A percentile compares a stretch with the other conserved stretches of the same genome.
Conservation (phyloP, 352 stramenopile genomes). For the Globisporangium camurandrum region DNA sequence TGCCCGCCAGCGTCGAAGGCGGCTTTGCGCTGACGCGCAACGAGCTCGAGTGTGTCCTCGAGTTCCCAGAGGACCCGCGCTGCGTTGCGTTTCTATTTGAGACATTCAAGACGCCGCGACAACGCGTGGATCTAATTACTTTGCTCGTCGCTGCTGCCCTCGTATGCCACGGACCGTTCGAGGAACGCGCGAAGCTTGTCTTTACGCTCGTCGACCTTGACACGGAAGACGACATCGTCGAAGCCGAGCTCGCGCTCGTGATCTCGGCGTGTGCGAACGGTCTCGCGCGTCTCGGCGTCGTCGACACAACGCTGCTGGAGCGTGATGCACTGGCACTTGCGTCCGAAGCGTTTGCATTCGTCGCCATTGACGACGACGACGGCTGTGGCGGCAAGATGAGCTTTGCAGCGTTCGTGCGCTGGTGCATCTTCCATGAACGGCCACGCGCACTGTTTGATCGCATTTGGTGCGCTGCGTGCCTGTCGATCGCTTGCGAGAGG, state of each 20-base stretch:
- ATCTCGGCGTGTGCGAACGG: conserved; percentile 45
- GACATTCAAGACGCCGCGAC: conserved; percentile 18
- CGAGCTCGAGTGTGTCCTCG: conserved; percentile 56
- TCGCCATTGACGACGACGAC: conserved; percentile 45
- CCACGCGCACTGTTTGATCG: conserved; percentile 45
- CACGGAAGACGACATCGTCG: conserved; percentile 65
- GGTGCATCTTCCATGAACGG: conserved; percentile 58
- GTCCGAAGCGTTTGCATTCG: conserved; percentile 62
- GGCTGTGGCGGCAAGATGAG: conserved; percentile 74
- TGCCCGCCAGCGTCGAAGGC: conserved; percentile 33
- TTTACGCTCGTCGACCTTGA: conserved; percentile 70
- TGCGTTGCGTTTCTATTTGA: conserved; percentile 46
- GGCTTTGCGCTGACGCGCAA: conserved; percentile 50
- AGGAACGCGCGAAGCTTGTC: conserved; percentile 44
- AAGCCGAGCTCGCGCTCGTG: conserved; percentile 59
- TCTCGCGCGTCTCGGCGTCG: conserved; percentile 27
- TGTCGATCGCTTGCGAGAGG: too few relatives aligned
- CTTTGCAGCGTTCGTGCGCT: conserved; percentile 50
- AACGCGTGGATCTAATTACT: conserved; percentile 50
- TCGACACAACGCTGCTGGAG: conserved; percentile 18
- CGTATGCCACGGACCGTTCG: conserved; percentile 39
- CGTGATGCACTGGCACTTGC: conserved; percentile 47
- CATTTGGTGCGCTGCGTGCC: conserved; percentile 21
- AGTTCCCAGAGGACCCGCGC: conserved; percentile 25
- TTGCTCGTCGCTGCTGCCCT: conserved; percentile 35